Evolutionary conservation across 2,329 filamentous ascomycete species (phyloP), one percentile per base, ranked within the genome.

Genomic region (Penicillium italicum): DNA sequence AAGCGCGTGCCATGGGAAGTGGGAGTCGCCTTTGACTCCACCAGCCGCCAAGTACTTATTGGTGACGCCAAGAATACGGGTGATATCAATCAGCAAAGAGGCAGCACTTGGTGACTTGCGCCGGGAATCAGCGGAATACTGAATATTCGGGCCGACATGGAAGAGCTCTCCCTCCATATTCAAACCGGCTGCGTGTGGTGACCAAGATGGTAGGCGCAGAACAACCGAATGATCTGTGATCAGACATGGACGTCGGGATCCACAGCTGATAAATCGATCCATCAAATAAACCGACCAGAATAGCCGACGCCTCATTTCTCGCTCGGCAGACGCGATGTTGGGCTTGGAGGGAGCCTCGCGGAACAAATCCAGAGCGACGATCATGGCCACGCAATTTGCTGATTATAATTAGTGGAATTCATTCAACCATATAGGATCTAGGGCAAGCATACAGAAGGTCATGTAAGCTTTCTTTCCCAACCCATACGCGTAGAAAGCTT

Each of bases 231-330:
- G 85, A 71, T 95, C 91, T 26, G 84, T 82, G 24, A 94, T 86
- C 8, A 95, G 76, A n/a, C 88, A 90, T 0, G 90, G 89, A 10
- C 91, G 81, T 66, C 89, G 91, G 4, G 90, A 93, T 16, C 91
- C 91, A 62, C 88, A 91, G 1, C 88, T 84, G 62, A 87, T 82
- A 64, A 93, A 94, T n/a, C 89, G 83, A 68, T 96, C 91, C 72
- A 95, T 86, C 26, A 95, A 77, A 65, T 94, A 96, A 69, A 89
- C 93, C 2, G 89, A 87, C 91, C 91, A 96, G 72, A 96, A 96
- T 2, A 95, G 77, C n/a, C 89, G 82, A 52, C 91, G 80, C 43
- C 89, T 82, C 67, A 86, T 85, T 75, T 95, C 91, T 53, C 88
- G 82, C 68, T 95, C 90, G 4, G 84, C 77, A 0, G 85, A 80